A percentile compares a stretch with the other conserved stretches of the same genome.
phyloP scores from a whole-genome alignment of 257 asterid genomes.

The Plantago major region DNA sequence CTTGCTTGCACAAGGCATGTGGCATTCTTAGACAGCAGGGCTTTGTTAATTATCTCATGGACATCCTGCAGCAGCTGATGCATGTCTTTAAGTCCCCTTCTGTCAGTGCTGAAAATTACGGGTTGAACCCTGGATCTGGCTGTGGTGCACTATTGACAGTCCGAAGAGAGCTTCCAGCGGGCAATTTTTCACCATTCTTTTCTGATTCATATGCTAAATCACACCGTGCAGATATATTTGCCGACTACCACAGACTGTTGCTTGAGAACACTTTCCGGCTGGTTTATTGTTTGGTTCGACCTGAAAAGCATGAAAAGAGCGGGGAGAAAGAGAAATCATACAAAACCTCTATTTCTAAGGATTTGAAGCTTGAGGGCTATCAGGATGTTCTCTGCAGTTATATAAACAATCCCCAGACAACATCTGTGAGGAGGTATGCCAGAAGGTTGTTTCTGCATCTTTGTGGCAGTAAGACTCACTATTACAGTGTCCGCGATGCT shows the following conservation, averaged over 20 bases:
- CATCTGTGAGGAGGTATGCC: constrained; percentile 87
- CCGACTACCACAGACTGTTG: constrained; percentile 80
- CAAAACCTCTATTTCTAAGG: constrained; percentile 63
- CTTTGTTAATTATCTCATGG: constrained; percentile 87
- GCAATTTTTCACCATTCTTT: constrained; percentile 92
- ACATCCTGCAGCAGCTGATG: constrained; percentile 85
- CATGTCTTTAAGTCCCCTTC: constrained; percentile 74
- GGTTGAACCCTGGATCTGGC: constrained; percentile 66
- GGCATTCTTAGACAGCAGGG: constrained; percentile 79
- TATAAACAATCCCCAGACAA: constrained; percentile 85
- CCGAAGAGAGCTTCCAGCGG: constrained; percentile 94
- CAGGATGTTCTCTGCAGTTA: constrained; percentile 97
- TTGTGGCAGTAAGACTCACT: constrained; percentile 97
- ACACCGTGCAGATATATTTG: constrained; percentile 86
- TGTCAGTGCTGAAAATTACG: constrained; percentile 53
- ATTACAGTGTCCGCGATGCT: constrained; percentile 88
- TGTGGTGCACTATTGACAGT: constrained; percentile 84
- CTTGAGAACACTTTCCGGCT: constrained; percentile 89
- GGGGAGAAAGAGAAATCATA: constrained; percentile 80
- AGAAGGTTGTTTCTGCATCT: constrained; percentile 94
- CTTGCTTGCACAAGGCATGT: constrained; percentile 74
- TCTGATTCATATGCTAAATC: constrained; percentile 93
- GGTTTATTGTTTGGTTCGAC: constrained; percentile 91
- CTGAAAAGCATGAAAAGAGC: constrained; percentile 95
- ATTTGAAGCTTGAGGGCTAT: constrained; percentile 92